Evolutionary conservation across 163 green algal genomes (phyloP), one percentile per base, ranked within the genome.

Genomic region (Chlorella variabilis): DNA sequence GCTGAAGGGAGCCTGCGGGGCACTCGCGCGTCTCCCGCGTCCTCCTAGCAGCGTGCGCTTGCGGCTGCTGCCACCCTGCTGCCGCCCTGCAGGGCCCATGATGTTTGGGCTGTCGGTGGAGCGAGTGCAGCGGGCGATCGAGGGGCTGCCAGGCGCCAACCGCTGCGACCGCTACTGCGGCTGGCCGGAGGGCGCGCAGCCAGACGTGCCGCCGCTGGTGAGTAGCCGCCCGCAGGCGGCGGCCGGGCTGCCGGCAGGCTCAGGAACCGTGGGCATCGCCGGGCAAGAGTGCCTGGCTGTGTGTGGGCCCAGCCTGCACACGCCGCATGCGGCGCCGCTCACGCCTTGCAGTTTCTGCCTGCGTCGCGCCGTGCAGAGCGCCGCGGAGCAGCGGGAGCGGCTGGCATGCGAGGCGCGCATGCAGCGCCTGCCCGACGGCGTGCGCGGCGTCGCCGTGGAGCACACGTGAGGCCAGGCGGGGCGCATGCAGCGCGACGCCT

Each of bases 101-200:
- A 70, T 89, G 76, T 95, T 91, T 81, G 91, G 91, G 7, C 81
- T 95, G 63, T 59, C 71, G 13, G 54, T 86, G 21, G 42, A 84
- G 3, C 38, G 49, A 3, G 86, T 95, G 38, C 51, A 58, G 48
- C 48, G 38, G 21, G 41, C 90, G 25, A 38, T 95, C 18, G 82
- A 90, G 38, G 5, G 18, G 11, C 82, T 95, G 68, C 86, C 87
- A 0, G 70, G 68, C 29, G 89, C 91, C 2, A 77, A 81, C 17
- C 73, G 77, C 34, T 93, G 88, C 59, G 87, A 92, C 34, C 54
- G 65, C 45, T 93, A 91, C 78, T 76, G 82, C 41, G 86, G 74
- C 36, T 95, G 91, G 91, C 56, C 86, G 0, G 86, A 84, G 27
- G 84, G 86, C 5, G 71, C 85, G 56, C 59, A 76, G 62, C 91